Base-by-base conservation (phyloP, 176 grass and related monocot genomes). In the Oryza meridionalis region DNA sequence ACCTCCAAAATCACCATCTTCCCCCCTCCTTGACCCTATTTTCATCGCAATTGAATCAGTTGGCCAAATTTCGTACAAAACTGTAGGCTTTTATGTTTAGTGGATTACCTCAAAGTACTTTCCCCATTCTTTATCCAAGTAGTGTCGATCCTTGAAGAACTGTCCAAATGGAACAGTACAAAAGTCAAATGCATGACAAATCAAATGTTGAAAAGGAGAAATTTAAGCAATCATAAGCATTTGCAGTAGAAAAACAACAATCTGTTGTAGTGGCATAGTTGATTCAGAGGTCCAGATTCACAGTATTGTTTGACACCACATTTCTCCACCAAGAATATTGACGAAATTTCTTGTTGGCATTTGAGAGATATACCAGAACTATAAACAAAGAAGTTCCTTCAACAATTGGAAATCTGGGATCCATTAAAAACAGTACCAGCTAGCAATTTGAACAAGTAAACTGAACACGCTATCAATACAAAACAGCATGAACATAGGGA, bases 141-240 rank as follows among this genome's bases (percentile, higher is more conserved):
- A 98, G 70, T 98, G 96, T 50, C 93, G 77, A 70, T 98, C 93
- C 87, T 98, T 98, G 77, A 98, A 98, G 89, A 98, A 98, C 96
- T 98, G 33, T 22, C 4, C 51, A 87, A 81, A 76, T 74, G 29
- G 21, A 77, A 89, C 55, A 33, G 25, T 1, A 37, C 2, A 84
- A 58, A 69, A 59, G 44, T 80, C 42, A 91, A 29, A 71, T 72
- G 17, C 5, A 53, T 16, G 69, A 6, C 2, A 69, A 45, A 72
- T 35, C 8, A 65, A 22, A 81, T 37, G 0, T 35, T 47, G 53
- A 77, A 19, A 38, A 69, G 38, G 4, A 74, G 9, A 12, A 5
- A 35, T 42, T 75, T 72, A 33, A 5, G 12, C 31, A 25, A 44
- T 62, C 1, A 19, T 42, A 78, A 55, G 21, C n/a, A 74, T 26